A percentile compares a stretch with the other conserved stretches of the same genome.
Evolutionary conservation across 1,284 basidiomycete genomes (phyloP).

Genomic region (Ceratorhiza oryzae-sativae): DNA sequence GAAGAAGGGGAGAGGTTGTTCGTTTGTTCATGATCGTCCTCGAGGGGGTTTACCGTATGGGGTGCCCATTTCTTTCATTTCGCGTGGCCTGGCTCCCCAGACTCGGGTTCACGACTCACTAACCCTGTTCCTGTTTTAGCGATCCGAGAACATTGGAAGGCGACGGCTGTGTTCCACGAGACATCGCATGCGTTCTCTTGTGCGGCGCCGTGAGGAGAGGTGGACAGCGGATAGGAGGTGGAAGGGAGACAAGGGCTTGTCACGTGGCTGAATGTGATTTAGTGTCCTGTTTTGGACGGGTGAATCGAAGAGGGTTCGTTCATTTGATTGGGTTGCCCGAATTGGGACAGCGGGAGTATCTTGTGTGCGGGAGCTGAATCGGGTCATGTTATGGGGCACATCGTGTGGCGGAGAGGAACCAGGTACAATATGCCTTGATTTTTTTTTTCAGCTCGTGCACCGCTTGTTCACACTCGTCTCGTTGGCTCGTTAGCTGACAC

Average conservation of each 20-base stretch:
- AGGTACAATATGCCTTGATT: no score
- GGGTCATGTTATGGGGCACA: neutral
- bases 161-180: slow-evolving; percentile 36
- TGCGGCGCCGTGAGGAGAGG: slow-evolving; percentile 8
- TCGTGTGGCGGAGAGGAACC: neutral
- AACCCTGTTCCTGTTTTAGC: slow-evolving; percentile 13
- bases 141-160: slow-evolving; percentile 39
- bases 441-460: no score
- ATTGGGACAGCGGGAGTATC: slow-evolving; percentile 19
- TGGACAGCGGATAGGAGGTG: slow-evolving; percentile 17
- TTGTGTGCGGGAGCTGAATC: neutral
- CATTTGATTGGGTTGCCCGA: neutral
- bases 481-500: neutral
- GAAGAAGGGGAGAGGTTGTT: neutral
- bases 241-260: neutral
- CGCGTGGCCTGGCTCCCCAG: neutral
- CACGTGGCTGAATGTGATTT: neutral
- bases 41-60: neutral
- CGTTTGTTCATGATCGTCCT: slow-evolving; percentile 1
- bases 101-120: neutral
- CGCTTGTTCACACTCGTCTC: neutral
- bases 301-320: neutral
- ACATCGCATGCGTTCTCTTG: slow-evolving; percentile 37
- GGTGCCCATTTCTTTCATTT: slow-evolving; percentile 18
- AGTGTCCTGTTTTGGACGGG: neutral